Percentiles rank a stretch among this genome's conserved stretches.
phyloP scores from a whole-genome alignment of 2,329 filamentous ascomycete genomes.

The Tolypocladium cylindrosporum region DNA sequence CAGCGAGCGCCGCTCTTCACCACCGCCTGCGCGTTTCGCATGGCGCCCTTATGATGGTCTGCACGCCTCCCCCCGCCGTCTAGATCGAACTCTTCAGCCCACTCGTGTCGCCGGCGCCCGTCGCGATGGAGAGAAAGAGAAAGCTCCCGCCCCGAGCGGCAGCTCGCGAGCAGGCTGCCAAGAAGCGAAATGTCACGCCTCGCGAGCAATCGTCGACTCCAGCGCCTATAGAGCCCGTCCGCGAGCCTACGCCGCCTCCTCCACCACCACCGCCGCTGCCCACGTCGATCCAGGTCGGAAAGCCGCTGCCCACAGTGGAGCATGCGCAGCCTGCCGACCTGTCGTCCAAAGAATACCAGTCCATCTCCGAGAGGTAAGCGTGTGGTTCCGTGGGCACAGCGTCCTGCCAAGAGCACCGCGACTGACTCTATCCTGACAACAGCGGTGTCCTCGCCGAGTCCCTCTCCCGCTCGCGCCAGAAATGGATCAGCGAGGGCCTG shows the following conservation, averaged over 20 bases:
- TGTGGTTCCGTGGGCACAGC: conserved; percentile 1
- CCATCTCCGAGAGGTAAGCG: conserved; percentile 58
- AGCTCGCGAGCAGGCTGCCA: conserved; percentile 49
- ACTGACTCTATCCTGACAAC: neutral
- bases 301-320: conserved; percentile 62
- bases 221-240: conserved; percentile 22
- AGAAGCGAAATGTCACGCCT: conserved; percentile 49
- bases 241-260: conserved; percentile 20
- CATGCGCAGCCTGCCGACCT: conserved; percentile 56
- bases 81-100: neutral
- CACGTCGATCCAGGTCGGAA: conserved; percentile 51
- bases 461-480: conserved; percentile 59
- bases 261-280: conserved; percentile 39
- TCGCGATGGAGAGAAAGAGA: conserved; percentile 52
- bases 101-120: conserved; percentile 2
- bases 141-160: conserved; percentile 54
- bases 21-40: conserved; percentile 7
- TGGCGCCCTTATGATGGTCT: conserved; percentile 21
- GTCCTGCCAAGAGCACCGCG: conserved; percentile 7
- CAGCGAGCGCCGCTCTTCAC: conserved; percentile 1
- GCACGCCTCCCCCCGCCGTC: neutral
- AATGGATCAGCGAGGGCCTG: conserved; percentile 62
- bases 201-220: conserved; percentile 42
- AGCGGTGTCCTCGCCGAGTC: conserved; percentile 70
- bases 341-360: conserved; percentile 58